Conservation (phyloP, 805 yeast species). For the Candida quercuum region DNA sequence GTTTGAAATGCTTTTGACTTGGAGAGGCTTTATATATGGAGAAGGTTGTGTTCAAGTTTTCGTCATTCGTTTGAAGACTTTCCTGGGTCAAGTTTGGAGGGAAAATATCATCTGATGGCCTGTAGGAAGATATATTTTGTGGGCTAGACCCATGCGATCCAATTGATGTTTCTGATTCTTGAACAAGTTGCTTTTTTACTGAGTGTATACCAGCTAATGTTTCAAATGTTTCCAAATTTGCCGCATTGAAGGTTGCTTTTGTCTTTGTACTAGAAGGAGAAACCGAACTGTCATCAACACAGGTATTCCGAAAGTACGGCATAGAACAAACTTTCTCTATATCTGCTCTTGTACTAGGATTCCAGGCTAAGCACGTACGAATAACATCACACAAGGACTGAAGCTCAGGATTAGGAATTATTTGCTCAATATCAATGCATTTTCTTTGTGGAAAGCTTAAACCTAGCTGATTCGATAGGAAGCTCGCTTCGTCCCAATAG, state of each 20-base stretch:
- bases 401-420: constrained; percentile 42
- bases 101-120: too few relatives aligned
- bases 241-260: neutral
- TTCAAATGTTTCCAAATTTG: constrained; percentile 10
- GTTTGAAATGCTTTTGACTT: neutral
- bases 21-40: neutral
- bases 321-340: constrained; percentile 42
- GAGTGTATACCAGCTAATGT: constrained; percentile 12
- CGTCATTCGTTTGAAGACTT: neutral
- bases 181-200: neutral
- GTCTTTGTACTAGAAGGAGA: constrained; percentile 1
- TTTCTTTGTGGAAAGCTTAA: constrained; percentile 49
- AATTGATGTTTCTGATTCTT: neutral
- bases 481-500: constrained; percentile 60
- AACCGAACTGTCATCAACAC: constrained; percentile 19
- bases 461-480: constrained; percentile 48
- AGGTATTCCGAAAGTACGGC: constrained; percentile 50
- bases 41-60: neutral
- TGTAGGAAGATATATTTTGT: too few relatives aligned
- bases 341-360: constrained; percentile 60
- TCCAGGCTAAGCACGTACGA: constrained; percentile 63
- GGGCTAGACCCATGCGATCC: neutral
- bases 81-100: neutral
- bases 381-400: constrained; percentile 32
- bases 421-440: constrained; percentile 42